Evolutionary conservation across 345 rosid species (phyloP).

Genomic region (Gossypium ekmanianum): DNA sequence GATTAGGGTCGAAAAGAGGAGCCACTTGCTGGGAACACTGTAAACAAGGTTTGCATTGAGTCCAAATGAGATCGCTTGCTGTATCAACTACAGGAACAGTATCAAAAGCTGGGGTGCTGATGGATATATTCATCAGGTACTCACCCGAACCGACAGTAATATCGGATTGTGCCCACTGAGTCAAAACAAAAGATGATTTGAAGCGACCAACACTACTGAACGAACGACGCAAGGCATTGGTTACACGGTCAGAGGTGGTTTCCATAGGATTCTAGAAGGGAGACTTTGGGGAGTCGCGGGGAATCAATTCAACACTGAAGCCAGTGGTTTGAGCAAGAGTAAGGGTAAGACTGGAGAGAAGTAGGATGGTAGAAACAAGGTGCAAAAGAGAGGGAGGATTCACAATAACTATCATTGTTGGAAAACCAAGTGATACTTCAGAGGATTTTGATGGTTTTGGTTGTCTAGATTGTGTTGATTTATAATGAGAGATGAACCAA

Average conservation of each 20-base stretch:
- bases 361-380: background rate
- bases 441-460: background rate
- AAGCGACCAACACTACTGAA: conserved; percentile 19
- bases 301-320: conserved; percentile 32
- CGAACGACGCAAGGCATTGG: conserved; percentile 25
- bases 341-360: background rate
- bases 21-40: conserved; percentile 31
- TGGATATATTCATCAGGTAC: conserved; percentile 29
- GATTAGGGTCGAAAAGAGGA: conserved; percentile 36
- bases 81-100: conserved; percentile 26
- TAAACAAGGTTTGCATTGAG: conserved; percentile 29
- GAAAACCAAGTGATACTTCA: background rate
- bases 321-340: background rate
- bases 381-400: background rate
- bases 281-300: conserved; percentile 34
- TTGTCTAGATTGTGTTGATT: background rate
- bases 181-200: background rate
- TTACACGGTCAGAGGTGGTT: conserved; percentile 19
- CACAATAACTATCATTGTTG: background rate
- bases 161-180: background rate
- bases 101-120: conserved; percentile 28
- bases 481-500: background rate
- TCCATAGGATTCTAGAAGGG: conserved; percentile 29
- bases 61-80: conserved; percentile 32
- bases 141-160: conserved; percentile 14